A percentile compares a stretch with the other conserved stretches of the same genome.
Conservation (phyloP, 805 yeast genomes). For the Blastobotrys attinorum region DNA sequence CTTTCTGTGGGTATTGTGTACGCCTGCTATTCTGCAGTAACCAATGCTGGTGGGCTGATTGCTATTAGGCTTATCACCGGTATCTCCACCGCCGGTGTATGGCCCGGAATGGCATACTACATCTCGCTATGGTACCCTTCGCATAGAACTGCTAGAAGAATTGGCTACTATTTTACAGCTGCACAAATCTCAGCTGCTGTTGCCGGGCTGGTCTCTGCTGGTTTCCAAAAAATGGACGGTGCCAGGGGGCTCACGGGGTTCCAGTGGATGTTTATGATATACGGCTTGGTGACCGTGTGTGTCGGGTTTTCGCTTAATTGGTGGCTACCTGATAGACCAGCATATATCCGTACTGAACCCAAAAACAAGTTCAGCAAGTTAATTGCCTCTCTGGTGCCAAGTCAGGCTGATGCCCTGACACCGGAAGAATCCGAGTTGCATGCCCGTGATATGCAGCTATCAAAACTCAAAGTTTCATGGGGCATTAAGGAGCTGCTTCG, state of each 20-base stretch:
- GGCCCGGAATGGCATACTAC: slow-evolving; percentile 88
- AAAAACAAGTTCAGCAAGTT: slow-evolving; percentile 5
- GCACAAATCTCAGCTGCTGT: slow-evolving; percentile 89
- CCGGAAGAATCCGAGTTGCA: slow-evolving; percentile 49
- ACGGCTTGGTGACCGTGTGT: slow-evolving; percentile 60
- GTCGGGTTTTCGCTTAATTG: slow-evolving; percentile 60
- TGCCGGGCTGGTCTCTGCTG: slow-evolving; percentile 81
- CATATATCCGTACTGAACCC: slow-evolving; percentile 1
- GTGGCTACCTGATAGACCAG: slow-evolving; percentile 87
- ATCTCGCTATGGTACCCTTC: slow-evolving; percentile 80
- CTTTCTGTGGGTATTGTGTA: slow-evolving; percentile 71
- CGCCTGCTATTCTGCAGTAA: slow-evolving; percentile 59
- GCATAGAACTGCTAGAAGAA: slow-evolving; percentile 64
- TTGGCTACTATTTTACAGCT: slow-evolving; percentile 86
- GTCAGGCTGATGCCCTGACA: slow-evolving; percentile 29
- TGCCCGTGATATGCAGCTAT: slow-evolving; percentile 47
- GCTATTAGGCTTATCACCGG: slow-evolving; percentile 71
- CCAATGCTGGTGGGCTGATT: slow-evolving; percentile 50
- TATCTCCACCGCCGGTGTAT: slow-evolving; percentile 73
- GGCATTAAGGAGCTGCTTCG: slow-evolving; percentile 46
- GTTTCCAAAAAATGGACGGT: slow-evolving; percentile 78
- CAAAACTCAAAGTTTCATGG: slow-evolving; percentile 44
- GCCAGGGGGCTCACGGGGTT: slow-evolving; percentile 65
- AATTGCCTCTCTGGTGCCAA: slow-evolving; percentile 3
- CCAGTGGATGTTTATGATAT: slow-evolving; percentile 78